phyloP scores from a whole-genome alignment of 345 rosid species.

The Pugionium dolabratum region DNA sequence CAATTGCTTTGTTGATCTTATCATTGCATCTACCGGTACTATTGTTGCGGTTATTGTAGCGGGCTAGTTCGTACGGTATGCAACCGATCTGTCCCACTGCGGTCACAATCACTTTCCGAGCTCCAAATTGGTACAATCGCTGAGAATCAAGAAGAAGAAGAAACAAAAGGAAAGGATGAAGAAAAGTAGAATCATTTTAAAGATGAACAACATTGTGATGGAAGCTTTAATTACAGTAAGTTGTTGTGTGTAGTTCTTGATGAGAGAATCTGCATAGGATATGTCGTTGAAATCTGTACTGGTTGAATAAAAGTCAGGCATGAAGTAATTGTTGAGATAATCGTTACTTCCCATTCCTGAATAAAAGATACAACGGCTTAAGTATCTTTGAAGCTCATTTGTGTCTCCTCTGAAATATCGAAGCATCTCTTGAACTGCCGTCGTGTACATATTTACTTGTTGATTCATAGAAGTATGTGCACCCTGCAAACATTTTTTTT shows the following conservation, averaged over 20 bases:
- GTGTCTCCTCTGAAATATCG: constrained; percentile 67
- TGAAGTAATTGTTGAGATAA: constrained; percentile 85
- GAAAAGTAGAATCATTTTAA: too few relatives aligned
- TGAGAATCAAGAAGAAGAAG: constrained; percentile 24
- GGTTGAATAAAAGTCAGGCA: constrained; percentile 73
- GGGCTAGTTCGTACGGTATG: constrained; percentile 86
- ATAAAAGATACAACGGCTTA: constrained; percentile 69
- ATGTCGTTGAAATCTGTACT: constrained; percentile 52
- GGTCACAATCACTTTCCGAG: constrained; percentile 72
- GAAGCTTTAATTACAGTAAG: constrained; percentile 48
- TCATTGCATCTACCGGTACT: constrained; percentile 81
- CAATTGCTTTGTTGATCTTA: constrained; percentile 63
- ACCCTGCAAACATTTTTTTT: constrained; percentile 50
- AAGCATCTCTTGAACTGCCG: constrained; percentile 55
- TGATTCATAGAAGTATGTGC: constrained; percentile 75
- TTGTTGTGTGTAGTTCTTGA: constrained; percentile 70
- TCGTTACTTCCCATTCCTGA: constrained; percentile 90
- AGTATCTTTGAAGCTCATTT: constrained; percentile 49
- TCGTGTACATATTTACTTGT: constrained; percentile 52
- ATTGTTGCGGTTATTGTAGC: constrained; percentile 55
- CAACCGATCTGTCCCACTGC: constrained; percentile 85
- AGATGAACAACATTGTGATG: too few relatives aligned
- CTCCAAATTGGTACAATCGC: constrained; percentile 69
- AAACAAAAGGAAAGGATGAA: too few relatives aligned
- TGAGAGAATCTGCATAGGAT: constrained; percentile 64